A percentile compares a stretch with the other conserved stretches of the same genome.
phyloP scores from a whole-genome alignment of 129 eudicot genomes.

The Chrysanthemum lavandulifolium region DNA sequence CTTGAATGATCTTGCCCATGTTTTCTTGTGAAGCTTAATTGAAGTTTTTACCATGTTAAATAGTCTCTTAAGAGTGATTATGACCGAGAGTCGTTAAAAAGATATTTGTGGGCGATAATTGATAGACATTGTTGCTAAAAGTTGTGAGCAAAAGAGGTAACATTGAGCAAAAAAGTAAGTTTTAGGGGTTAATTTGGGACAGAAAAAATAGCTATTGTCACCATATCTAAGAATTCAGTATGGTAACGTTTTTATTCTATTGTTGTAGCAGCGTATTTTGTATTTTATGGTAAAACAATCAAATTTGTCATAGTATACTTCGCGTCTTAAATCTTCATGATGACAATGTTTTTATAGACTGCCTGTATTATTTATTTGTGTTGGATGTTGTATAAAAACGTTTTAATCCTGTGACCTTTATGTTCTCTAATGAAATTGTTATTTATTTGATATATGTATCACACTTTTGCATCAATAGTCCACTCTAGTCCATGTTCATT shows the following conservation, averaged over 20 bases:
- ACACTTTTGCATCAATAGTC: neutral
- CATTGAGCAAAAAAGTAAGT: neutral
- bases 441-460: neutral
- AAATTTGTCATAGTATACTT: too few species aligned
- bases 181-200: too few species aligned
- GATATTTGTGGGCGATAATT: neutral
- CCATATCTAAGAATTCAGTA: too few species aligned
- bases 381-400: too few species aligned
- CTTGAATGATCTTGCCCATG: neutral
- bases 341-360: too few species aligned
- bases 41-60: neutral
- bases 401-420: too few species aligned
- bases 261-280: too few species aligned
- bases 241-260: too few species aligned
- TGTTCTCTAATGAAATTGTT: neutral
- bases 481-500: neutral
- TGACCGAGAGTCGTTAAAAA: neutral
- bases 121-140: neutral
- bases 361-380: too few species aligned
- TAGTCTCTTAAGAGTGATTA: neutral
- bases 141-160: constrained; percentile 3
- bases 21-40: neutral
- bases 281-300: too few species aligned
- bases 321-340: too few species aligned
- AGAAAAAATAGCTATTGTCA: too few species aligned